Evolutionary conservation across 2,329 filamentous ascomycete species (phyloP).

Genomic region (Pleurostoma richardsiae): DNA sequence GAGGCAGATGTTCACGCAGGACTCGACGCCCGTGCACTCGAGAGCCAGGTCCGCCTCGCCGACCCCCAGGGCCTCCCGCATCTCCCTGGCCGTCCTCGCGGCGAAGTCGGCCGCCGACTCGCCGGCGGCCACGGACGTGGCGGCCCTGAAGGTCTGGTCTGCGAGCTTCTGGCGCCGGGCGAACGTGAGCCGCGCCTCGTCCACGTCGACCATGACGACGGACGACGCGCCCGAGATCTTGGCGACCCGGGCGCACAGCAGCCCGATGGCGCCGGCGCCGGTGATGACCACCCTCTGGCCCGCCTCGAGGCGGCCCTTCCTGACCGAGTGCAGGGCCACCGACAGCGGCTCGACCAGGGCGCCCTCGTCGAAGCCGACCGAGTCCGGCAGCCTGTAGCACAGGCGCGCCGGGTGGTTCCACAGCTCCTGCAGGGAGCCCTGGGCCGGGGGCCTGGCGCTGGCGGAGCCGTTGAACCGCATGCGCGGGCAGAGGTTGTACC

Average conservation of each 20-base stretch:
- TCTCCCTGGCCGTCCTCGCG: too few relatives aligned
- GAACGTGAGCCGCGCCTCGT: slow-evolving; percentile 3
- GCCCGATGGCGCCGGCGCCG: slow-evolving; percentile 5
- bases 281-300: slow-evolving; percentile 3
- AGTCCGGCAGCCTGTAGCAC: neutral
- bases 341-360: slow-evolving; percentile 5
- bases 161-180: neutral
- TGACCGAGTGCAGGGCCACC: slow-evolving; percentile 4
- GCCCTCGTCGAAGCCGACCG: slow-evolving; percentile 8
- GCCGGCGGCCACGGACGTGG: too few relatives aligned
- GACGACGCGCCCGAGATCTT: slow-evolving; percentile 4
- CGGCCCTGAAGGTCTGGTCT: too few relatives aligned
- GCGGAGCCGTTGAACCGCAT: neutral
- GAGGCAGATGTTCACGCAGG: neutral
- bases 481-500: neutral
- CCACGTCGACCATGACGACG: slow-evolving; percentile 4
- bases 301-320: slow-evolving; percentile 3
- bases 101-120: too few relatives aligned
- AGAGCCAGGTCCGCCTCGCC: neutral
- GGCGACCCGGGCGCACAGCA: slow-evolving; percentile 3
- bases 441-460: neutral
- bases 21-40: neutral
- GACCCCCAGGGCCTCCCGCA: too few relatives aligned
- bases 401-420: neutral
- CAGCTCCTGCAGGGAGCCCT: neutral